Percentiles rank a stretch among this genome's conserved stretches.
Conservation (phyloP, 495 filamentous ascomycete genomes). For the Podospora bellae-mahoneyi region DNA sequence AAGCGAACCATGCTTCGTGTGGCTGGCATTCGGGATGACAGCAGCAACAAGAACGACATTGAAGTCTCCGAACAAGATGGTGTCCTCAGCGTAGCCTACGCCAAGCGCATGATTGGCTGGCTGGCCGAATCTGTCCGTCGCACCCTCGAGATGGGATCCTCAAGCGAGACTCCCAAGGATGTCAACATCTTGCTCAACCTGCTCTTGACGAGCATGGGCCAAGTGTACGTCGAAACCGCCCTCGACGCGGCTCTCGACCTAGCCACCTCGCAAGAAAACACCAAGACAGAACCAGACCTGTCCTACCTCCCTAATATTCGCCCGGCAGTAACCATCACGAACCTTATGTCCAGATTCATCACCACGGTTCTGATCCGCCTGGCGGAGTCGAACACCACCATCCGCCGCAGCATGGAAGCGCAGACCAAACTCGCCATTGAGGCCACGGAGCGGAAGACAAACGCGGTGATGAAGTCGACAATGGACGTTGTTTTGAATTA, state of each 20-base stretch:
- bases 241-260: conserved; percentile 80
- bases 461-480: conserved; percentile 77
- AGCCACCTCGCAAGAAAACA: conserved; percentile 68
- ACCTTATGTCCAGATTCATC: conserved; percentile 87
- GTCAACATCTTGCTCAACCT: conserved; percentile 82
- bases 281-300: conserved; percentile 84
- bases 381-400: conserved; percentile 80
- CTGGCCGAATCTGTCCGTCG: conserved; percentile 93
- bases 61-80: conserved; percentile 89
- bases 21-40: conserved; percentile 62
- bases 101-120: conserved; percentile 97
- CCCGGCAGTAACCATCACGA: conserved; percentile 81
- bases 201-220: conserved; percentile 83
- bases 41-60: conserved; percentile 65
- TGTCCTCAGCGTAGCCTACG: conserved; percentile 71
- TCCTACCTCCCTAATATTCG: conserved; percentile 74
- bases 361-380: conserved; percentile 87
- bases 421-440: conserved; percentile 67
- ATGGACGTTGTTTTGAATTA: conserved; percentile 80
- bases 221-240: conserved; percentile 90
- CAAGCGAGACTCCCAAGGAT: conserved; percentile 89
- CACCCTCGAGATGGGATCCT: conserved; percentile 80
- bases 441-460: conserved; percentile 84
- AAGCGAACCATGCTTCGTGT: conserved; percentile 82
- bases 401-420: conserved; percentile 86